These are phyloP conservation scores for Monilinia vaccinii-corymbosi DNA, from an alignment of 2,329 filamentous ascomycete genomes.

Conservation along the genomic window DNA sequence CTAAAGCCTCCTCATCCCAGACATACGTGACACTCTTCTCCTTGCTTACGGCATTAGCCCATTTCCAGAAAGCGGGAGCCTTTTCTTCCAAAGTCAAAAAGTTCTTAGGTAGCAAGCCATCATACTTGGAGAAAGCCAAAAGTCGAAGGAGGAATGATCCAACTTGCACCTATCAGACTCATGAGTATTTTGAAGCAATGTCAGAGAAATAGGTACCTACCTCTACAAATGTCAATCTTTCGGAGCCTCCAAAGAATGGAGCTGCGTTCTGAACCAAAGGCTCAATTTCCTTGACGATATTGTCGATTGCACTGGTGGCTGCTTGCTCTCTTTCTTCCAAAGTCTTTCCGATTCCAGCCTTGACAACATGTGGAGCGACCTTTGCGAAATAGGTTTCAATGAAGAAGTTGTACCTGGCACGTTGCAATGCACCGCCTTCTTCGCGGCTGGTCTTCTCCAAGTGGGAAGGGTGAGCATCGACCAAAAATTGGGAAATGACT, in stretches of 20 bases:
- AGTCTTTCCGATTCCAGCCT: conserved; percentile 20
- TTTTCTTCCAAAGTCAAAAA: conserved; percentile 40
- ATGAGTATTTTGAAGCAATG: conserved; percentile 11
- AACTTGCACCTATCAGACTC: conserved; percentile 41
- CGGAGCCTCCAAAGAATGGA: conserved; percentile 57
- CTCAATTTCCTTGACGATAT: conserved; percentile 62
- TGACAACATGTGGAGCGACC: conserved; percentile 41
- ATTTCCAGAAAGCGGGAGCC: conserved; percentile 59
- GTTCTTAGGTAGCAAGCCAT: conserved; percentile 42
- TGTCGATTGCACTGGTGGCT: conserved; percentile 42
- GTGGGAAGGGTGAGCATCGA: conserved; percentile 59
- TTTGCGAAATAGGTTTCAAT: conserved; percentile 61
- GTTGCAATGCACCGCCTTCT: conserved; percentile 45
- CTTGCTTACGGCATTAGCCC: conserved; percentile 50
- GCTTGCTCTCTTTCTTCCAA: conserved; percentile 40
- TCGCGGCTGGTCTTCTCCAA: conserved; percentile 49
- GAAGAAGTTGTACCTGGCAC: conserved; percentile 64
- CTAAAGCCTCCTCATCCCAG: conserved; percentile 44
- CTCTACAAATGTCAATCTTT: conserved; percentile 64
- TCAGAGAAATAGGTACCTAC: conserved; percentile 34
- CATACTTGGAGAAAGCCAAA: conserved; percentile 43
- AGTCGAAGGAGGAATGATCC: conserved; percentile 60
- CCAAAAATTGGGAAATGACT: conserved; percentile 63
- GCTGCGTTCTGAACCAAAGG: conserved; percentile 49
- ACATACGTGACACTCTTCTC: conserved; percentile 59